Conservation (phyloP, 805 yeast genomes). For the Barnettozyma pratensis region DNA sequence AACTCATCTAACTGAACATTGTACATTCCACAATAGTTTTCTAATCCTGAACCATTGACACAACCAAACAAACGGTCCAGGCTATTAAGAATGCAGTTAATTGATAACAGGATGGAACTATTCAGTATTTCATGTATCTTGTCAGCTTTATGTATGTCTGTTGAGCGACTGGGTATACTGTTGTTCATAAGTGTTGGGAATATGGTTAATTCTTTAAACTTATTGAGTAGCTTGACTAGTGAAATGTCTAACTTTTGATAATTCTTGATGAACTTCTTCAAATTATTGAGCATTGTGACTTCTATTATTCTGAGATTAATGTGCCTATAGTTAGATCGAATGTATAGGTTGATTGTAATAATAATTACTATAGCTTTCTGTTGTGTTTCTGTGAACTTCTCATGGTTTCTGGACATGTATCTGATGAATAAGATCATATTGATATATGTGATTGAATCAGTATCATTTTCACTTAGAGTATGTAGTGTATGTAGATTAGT, state of each 20-base stretch:
- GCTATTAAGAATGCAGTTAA: constrained; percentile 26
- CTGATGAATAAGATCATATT: not conserved
- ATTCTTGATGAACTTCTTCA: constrained; percentile 15
- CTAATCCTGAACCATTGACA: constrained; percentile 30
- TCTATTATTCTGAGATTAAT: constrained; percentile 9
- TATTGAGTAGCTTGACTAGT: constrained; percentile 23
- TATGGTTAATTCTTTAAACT: constrained; percentile 27
- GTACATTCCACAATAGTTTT: constrained; percentile 40
- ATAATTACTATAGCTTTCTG: constrained; percentile 3
- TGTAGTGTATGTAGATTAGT: not conserved
- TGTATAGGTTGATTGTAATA: constrained; percentile 7
- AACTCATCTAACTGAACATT: constrained; percentile 29
- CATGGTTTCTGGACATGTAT: constrained; percentile 5
- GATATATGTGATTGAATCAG: not conserved
- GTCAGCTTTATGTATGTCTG: not conserved
- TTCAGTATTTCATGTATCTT: constrained; percentile 17
- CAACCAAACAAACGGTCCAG: constrained; percentile 25
- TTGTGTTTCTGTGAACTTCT: not conserved
- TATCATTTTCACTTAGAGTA: not conserved
- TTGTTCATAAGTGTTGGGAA: constrained; percentile 17
- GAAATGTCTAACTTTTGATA: constrained; percentile 25
- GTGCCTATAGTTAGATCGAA: constrained; percentile 1
- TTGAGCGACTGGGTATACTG: not conserved
- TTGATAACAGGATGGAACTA: constrained; percentile 29
- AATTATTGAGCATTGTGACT: constrained; percentile 11